phyloP scores from a whole-genome alignment of 768 basidiomycete genomes.

The Serendipita vermifera region DNA sequence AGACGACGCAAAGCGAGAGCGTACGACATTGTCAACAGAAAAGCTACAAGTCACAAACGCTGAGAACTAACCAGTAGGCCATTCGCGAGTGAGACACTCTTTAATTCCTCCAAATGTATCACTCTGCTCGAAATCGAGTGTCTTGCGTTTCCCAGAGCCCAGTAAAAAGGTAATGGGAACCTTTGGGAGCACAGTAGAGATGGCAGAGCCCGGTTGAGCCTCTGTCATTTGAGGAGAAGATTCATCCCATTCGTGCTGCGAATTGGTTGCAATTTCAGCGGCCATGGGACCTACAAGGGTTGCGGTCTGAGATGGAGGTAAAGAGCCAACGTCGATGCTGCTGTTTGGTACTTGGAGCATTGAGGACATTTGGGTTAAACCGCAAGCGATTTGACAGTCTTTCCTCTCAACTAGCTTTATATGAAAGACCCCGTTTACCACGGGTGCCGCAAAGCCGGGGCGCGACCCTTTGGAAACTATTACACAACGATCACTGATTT shows the following conservation, averaged over 20 bases:
- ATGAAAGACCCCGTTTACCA: no score
- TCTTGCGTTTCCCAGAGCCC: slow-evolving; percentile 14
- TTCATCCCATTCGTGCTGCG: background rate
- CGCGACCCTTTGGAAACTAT: no score
- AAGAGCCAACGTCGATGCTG: background rate
- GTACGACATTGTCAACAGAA: background rate
- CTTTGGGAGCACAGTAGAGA: background rate
- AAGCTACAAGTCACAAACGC: no score
- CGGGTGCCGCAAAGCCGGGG: no score
- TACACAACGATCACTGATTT: no score
- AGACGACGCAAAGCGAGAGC: background rate
- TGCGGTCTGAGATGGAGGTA: slow-evolving; percentile 8
- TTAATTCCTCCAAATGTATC: slow-evolving; percentile 15
- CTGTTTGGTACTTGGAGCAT: slow-evolving; percentile 1
- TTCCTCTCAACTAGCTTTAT: background rate
- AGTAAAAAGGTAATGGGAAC: slow-evolving; percentile 15
- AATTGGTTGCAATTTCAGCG: slow-evolving; percentile 3
- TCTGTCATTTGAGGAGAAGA: background rate
- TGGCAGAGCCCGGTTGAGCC: background rate
- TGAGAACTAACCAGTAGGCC: slow-evolving; percentile 16
- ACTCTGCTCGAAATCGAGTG: slow-evolving; percentile 13
- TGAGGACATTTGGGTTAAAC: background rate
- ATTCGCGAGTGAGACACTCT: slow-evolving; percentile 15
- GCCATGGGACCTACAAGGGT: slow-evolving; percentile 1
- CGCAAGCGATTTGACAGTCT: background rate